Evolutionary conservation across 768 basidiomycete species (phyloP).

Genomic region (Leccinum fibrillosum): DNA sequence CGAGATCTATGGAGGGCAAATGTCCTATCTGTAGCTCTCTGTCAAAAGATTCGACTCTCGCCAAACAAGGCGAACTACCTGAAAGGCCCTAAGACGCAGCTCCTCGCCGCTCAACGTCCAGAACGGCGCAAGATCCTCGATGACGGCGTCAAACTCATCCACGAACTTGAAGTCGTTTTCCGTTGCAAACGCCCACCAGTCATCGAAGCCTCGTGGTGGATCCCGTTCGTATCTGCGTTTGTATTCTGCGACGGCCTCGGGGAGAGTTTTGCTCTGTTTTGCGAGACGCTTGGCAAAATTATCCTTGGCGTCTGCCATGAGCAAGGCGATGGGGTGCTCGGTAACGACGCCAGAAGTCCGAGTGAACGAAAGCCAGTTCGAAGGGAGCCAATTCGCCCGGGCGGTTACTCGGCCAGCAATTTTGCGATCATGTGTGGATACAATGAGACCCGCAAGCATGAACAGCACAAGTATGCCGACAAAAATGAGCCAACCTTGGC

Average conservation of each 20-base stretch:
- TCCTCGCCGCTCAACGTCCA: conserved; percentile 73
- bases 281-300: conserved; percentile 63
- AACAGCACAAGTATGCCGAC: conserved; percentile 43
- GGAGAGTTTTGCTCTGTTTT: conserved; percentile 77
- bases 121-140: conserved; percentile 81
- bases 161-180: conserved; percentile 72
- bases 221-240: conserved; percentile 66
- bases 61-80: conserved; percentile 38
- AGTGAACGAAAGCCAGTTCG: conserved; percentile 21
- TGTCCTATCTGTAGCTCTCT: conserved; percentile 54
- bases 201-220: conserved; percentile 89
- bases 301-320: conserved; percentile 83
- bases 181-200: conserved; percentile 82
- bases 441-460: conserved; percentile 47
- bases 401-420: background rate
- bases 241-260: conserved; percentile 81
- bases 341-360: conserved; percentile 1
- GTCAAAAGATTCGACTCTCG: background rate
- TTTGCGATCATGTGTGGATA: conserved; percentile 31
- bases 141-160: conserved; percentile 87
- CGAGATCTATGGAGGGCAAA: conserved; percentile 81
- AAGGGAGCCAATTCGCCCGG: conserved; percentile 14
- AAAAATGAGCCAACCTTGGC: conserved; percentile 41
- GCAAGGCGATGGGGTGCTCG: conserved; percentile 76
- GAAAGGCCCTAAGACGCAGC: conserved; percentile 55